Percentiles rank a stretch among this genome's conserved stretches.
These are phyloP conservation scores for Ceratocystis harringtonii DNA, from an alignment of 2,329 filamentous ascomycete genomes.

Conservation along the genomic window DNA sequence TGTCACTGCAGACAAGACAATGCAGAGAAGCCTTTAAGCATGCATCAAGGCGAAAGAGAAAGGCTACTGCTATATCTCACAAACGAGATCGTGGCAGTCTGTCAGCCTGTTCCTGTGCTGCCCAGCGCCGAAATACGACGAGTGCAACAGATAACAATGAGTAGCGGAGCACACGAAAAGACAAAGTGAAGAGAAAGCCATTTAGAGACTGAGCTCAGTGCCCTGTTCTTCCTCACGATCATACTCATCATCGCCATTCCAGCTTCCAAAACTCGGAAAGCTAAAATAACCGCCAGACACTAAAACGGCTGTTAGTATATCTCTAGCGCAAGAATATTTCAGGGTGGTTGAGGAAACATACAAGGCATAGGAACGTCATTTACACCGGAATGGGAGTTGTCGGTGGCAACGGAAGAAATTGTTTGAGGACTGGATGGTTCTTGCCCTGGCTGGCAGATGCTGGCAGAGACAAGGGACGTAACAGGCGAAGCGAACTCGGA, in stretches of 20 bases:
- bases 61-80: slow-evolving; percentile 8
- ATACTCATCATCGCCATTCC: slow-evolving; percentile 31
- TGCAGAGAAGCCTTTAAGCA: neutral
- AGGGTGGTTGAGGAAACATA: slow-evolving; percentile 21
- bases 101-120: no score
- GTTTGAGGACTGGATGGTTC: slow-evolving; percentile 7
- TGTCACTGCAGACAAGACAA: neutral
- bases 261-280: slow-evolving; percentile 59
- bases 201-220: neutral
- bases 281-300: slow-evolving; percentile 42
- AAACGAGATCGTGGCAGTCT: slow-evolving; percentile 6
- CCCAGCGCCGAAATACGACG: neutral
- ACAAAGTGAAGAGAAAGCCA: neutral
- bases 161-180: neutral
- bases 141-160: neutral
- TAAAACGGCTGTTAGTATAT: neutral
- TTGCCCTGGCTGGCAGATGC: slow-evolving; percentile 3
- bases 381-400: neutral
- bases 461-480: slow-evolving; percentile 6
- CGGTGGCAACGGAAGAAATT: slow-evolving; percentile 3
- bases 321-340: neutral
- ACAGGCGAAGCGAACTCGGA: slow-evolving; percentile 11
- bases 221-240: slow-evolving; percentile 12
- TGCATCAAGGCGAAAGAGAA: neutral
- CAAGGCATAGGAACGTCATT: slow-evolving; percentile 20